phyloP scores from a whole-genome alignment of 345 rosid species.

The Gossypium bickii region DNA sequence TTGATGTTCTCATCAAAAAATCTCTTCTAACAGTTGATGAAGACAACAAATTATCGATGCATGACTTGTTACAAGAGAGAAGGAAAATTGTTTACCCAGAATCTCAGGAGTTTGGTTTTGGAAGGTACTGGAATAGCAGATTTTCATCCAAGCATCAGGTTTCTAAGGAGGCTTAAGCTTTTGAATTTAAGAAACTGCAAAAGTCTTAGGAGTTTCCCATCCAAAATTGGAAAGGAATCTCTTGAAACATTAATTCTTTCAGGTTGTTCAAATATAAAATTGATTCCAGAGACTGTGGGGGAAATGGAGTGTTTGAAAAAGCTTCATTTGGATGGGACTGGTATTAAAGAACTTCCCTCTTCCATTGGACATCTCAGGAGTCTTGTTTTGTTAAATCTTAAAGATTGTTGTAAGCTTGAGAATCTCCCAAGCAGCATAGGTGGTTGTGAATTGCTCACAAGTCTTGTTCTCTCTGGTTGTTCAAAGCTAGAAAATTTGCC shows the following conservation, averaged over 20 bases:
- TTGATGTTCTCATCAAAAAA: slow-evolving; percentile 30
- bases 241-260: neutral
- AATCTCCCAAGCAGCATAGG: slow-evolving; percentile 25
- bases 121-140: slow-evolving; percentile 15
- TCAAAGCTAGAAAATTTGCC: neutral
- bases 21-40: slow-evolving; percentile 17
- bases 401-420: slow-evolving; percentile 19
- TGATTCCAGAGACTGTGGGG: neutral
- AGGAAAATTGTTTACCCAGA: slow-evolving; percentile 25
- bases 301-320: slow-evolving; percentile 15
- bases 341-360: slow-evolving; percentile 26
- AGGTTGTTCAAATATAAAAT: neutral
- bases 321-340: slow-evolving; percentile 23
- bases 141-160: slow-evolving; percentile 23
- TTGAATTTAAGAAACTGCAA: slow-evolving; percentile 24
- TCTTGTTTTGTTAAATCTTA: slow-evolving; percentile 21
- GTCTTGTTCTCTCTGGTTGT: slow-evolving; percentile 3
- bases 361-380: slow-evolving; percentile 15
- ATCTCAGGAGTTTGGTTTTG: slow-evolving; percentile 18
- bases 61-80: slow-evolving; percentile 27
- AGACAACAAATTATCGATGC: neutral
- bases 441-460: slow-evolving; percentile 18
- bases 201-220: slow-evolving; percentile 20
- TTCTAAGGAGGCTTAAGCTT: slow-evolving; percentile 21
- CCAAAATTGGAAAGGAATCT: slow-evolving; percentile 16